Conservation (phyloP, 1,284 basidiomycete species). For the Gastroboletus turbinatus region DNA sequence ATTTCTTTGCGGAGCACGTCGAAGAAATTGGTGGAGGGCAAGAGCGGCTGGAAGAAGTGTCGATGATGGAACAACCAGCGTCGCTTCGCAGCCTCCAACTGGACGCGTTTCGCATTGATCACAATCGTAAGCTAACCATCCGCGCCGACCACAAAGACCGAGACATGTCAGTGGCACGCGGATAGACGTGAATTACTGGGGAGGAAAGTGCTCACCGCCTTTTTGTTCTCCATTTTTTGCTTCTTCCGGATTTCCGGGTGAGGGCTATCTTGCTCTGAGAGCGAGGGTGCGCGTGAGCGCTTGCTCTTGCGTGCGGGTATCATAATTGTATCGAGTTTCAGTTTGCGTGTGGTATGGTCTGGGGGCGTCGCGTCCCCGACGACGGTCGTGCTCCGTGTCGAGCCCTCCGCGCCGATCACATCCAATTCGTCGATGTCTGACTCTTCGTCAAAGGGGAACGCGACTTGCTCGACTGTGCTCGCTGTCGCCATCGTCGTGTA, state of each 20-base stretch:
- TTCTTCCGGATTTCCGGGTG: constrained; percentile 29
- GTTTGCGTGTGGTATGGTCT: background rate
- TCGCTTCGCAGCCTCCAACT: constrained; percentile 39
- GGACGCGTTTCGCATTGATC: constrained; percentile 35
- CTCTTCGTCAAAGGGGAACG: constrained; percentile 8
- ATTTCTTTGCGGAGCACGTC: constrained; percentile 29
- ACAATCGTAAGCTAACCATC: constrained; percentile 37
- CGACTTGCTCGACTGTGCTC: background rate
- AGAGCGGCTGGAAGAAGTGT: constrained; percentile 41
- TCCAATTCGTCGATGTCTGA: constrained; percentile 31
- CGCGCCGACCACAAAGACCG: background rate
- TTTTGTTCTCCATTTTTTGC: constrained; percentile 37
- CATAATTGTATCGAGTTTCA: constrained; percentile 2
- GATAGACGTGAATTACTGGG: background rate
- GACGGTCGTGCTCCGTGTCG: constrained; percentile 32
- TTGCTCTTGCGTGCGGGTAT: constrained; percentile 19
- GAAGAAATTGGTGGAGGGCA: constrained; percentile 39
- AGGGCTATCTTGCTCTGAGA: background rate
- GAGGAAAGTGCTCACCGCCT: constrained; percentile 35
- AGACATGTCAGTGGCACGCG: background rate
- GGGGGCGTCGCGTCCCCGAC: constrained; percentile 32
- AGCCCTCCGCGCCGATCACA: constrained; percentile 23
- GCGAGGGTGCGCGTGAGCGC: constrained; percentile 17
- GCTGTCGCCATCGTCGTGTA: constrained; percentile 1
- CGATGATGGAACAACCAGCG: constrained; percentile 43